Percentiles rank a stretch among this genome's conserved stretches.
phyloP scores from a whole-genome alignment of 2,329 filamentous ascomycete genomes.

The Diaporthe capsici region DNA sequence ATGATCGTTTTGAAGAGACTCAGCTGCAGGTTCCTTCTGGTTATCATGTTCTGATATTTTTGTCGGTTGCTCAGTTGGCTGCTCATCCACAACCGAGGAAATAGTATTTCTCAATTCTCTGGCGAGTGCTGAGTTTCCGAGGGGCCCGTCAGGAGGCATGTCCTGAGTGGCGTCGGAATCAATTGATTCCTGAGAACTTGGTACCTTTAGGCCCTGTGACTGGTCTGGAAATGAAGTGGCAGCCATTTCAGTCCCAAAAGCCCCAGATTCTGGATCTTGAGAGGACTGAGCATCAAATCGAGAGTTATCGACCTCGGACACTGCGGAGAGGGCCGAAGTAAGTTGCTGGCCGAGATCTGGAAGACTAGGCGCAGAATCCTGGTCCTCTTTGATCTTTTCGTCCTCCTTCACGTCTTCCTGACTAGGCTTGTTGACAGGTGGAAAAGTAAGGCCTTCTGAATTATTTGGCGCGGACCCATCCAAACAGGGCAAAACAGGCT shows the following conservation, averaged over 20 bases:
- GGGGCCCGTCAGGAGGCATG: conserved; percentile 33
- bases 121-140: conserved; percentile 22
- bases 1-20: conserved; percentile 22
- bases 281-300: conserved; percentile 19
- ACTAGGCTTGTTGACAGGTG: background rate
- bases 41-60: background rate
- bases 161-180: conserved; percentile 34
- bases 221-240: conserved; percentile 10
- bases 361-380: background rate
- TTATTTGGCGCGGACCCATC: background rate
- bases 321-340: conserved; percentile 1
- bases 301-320: conserved; percentile 7
- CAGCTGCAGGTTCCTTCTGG: background rate
- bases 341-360: conserved; percentile 23
- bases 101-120: conserved; percentile 34
- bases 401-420: background rate
- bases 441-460: background rate
- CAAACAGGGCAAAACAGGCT: background rate
- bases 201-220: background rate
- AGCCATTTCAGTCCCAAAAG: conserved; percentile 11
- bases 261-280: conserved; percentile 26
- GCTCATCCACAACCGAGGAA: conserved; percentile 34
- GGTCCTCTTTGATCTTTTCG: background rate
- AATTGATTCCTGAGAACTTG: conserved; percentile 35
- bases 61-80: background rate